These are phyloP conservation scores for Fusarium floridanum DNA, from an alignment of 2,329 filamentous ascomycete species.

Conservation along the genomic window DNA sequence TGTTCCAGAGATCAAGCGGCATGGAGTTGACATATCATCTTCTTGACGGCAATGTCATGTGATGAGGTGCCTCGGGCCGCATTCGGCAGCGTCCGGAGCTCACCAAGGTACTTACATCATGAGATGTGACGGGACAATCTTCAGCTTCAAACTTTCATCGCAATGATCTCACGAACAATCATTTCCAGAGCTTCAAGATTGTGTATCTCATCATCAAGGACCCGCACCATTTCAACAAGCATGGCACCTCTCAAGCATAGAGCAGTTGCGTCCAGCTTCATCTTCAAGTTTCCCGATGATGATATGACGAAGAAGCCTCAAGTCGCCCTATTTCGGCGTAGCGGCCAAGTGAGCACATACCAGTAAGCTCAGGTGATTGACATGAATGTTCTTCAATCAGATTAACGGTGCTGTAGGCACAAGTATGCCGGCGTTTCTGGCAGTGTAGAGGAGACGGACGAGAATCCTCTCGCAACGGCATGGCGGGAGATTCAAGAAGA, in stretches of 20 bases:
- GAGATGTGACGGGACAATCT: neutral
- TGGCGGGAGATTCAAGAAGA: slow-evolving; percentile 74
- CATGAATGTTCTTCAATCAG: neutral
- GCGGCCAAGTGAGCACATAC: slow-evolving; percentile 70
- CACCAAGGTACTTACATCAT: neutral
- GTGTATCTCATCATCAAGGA: neutral
- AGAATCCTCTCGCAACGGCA: slow-evolving; percentile 66
- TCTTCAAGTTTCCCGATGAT: slow-evolving; percentile 59
- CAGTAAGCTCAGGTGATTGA: slow-evolving; percentile 56
- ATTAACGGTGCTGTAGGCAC: slow-evolving; percentile 52
- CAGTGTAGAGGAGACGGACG: slow-evolving; percentile 67
- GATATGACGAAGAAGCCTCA: slow-evolving; percentile 54
- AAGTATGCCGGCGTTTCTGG: slow-evolving; percentile 74
- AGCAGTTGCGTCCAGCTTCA: slow-evolving; percentile 64
- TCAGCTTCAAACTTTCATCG: neutral
- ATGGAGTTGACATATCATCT: neutral
- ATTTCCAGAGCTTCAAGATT: neutral
- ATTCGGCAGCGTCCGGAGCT: neutral
- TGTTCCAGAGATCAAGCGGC: neutral
- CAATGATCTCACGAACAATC: neutral
- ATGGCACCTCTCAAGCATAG: slow-evolving; percentile 47
- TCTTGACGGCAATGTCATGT: neutral
- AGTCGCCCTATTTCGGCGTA: slow-evolving; percentile 74
- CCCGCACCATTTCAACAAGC: slow-evolving; percentile 16
- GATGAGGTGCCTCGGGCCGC: neutral